These are phyloP conservation scores for Ceratobasidium sp. DNA, from an alignment of 1,284 basidiomycete species.

Conservation along the genomic window DNA sequence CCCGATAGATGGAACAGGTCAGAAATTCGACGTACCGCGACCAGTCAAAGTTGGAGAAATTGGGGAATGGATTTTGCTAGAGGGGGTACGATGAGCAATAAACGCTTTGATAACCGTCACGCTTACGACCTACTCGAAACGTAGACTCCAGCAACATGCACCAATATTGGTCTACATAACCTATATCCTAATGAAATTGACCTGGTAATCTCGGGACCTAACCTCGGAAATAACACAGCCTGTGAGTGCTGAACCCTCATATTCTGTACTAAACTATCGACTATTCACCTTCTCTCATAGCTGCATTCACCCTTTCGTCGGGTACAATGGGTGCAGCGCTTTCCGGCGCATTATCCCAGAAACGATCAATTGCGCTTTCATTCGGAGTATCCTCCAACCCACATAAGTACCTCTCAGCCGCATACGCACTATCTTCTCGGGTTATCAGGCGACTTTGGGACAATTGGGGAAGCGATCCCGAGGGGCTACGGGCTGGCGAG, in stretches of 20 bases:
- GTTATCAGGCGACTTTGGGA: slow-evolving; percentile 82
- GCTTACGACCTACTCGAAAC: too few species aligned
- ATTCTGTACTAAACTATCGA: neutral
- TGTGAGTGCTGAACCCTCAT: slow-evolving; percentile 36
- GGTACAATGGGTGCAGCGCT: slow-evolving; percentile 93
- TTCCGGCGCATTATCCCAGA: slow-evolving; percentile 79
- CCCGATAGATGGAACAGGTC: slow-evolving; percentile 76
- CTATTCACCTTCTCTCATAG: slow-evolving; percentile 58
- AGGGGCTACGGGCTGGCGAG: slow-evolving; percentile 70
- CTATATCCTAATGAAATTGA: slow-evolving; percentile 87
- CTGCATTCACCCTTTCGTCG: slow-evolving; percentile 87
- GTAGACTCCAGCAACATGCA: slow-evolving; percentile 90
- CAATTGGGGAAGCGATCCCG: slow-evolving; percentile 81
- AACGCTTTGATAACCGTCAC: neutral
- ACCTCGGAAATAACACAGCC: slow-evolving; percentile 59
- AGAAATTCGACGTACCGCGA: slow-evolving; percentile 71
- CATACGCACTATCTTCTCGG: slow-evolving; percentile 73
- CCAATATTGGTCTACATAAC: slow-evolving; percentile 91
- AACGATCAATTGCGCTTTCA: slow-evolving; percentile 82
- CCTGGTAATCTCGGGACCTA: slow-evolving; percentile 64
- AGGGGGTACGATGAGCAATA: slow-evolving; percentile 70
- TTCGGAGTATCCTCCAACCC: slow-evolving; percentile 86
- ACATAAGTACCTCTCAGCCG: slow-evolving; percentile 73
- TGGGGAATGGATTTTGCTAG: slow-evolving; percentile 89
- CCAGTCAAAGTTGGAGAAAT: slow-evolving; percentile 80